These are phyloP conservation scores for Curvularia hawaiiensis DNA, from an alignment of 2,329 filamentous ascomycete genomes.

Conservation along the genomic window DNA sequence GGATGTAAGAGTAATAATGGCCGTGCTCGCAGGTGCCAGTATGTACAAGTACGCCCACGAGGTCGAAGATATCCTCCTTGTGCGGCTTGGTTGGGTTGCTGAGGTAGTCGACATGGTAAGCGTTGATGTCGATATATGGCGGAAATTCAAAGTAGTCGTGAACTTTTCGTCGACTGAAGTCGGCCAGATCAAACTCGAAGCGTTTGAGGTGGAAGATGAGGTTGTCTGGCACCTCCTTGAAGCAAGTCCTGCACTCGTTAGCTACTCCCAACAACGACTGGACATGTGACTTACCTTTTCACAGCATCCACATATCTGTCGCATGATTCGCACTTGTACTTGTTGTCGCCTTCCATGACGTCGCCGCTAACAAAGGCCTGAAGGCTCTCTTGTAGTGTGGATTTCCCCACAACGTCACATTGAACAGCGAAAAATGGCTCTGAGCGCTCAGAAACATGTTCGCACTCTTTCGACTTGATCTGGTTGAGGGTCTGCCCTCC, in stretches of 20 bases:
- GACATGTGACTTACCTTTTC: constrained; percentile 64
- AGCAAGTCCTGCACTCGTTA: constrained; percentile 67
- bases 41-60: constrained; percentile 95
- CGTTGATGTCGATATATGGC: constrained; percentile 79
- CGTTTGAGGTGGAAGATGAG: constrained; percentile 94
- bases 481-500: constrained; percentile 92
- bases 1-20: constrained; percentile 96
- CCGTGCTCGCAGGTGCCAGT: constrained; percentile 91
- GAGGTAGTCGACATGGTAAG: constrained; percentile 86
- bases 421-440: constrained; percentile 95
- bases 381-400: constrained; percentile 80
- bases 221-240: constrained; percentile 92
- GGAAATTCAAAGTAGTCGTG: constrained; percentile 96
- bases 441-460: constrained; percentile 87
- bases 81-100: constrained; percentile 63
- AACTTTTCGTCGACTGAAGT: constrained; percentile 85
- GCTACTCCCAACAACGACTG: constrained; percentile 3
- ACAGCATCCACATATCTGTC: constrained; percentile 85
- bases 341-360: constrained; percentile 97
- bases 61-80: constrained; percentile 80
- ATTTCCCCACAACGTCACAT: constrained; percentile 94
- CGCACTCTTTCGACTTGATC: constrained; percentile 91
- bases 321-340: constrained; percentile 94
- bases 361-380: constrained; percentile 96
- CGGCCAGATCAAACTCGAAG: constrained; percentile 80